Evolutionary conservation across 2,329 filamentous ascomycete genomes (phyloP).

Genomic region (Sordariomycetes sp.): DNA sequence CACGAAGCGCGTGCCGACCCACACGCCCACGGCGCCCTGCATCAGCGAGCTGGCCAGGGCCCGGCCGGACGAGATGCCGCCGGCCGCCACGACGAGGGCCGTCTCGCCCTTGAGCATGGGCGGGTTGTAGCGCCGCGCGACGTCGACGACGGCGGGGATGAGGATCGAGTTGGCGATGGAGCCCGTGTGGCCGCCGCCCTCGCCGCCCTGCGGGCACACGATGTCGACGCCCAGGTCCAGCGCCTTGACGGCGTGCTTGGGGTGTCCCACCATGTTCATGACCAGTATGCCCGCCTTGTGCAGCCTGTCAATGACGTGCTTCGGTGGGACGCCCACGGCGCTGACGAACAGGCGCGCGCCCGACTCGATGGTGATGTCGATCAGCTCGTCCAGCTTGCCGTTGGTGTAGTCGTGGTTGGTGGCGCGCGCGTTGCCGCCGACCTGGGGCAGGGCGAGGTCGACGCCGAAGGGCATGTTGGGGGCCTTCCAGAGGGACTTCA

Average conservation of each 20-base stretch:
- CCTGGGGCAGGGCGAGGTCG: conserved; percentile 82
- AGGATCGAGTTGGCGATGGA: conserved; percentile 79
- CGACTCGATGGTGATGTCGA: conserved; percentile 75
- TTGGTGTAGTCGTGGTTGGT: conserved; percentile 96
- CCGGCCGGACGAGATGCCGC: conserved; percentile 75
- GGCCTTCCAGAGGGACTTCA: conserved; percentile 61
- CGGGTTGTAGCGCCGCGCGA: conserved; percentile 62
- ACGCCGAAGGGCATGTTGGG: conserved; percentile 76
- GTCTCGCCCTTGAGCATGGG: conserved; percentile 56
- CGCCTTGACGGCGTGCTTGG: conserved; percentile 83
- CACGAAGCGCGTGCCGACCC: conserved; percentile 91
- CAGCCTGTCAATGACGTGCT: conserved; percentile 59
- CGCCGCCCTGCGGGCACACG: conserved; percentile 83
- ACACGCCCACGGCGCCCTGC: conserved; percentile 80
- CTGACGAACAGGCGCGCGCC: conserved; percentile 79
- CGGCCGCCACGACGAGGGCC: conserved; percentile 79
- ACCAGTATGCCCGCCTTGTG: conserved; percentile 73
- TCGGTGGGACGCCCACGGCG: conserved; percentile 79
- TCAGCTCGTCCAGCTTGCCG: conserved; percentile 77
- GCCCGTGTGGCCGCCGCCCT: conserved; percentile 89
- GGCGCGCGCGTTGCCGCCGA: conserved; percentile 72
- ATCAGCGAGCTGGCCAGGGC: conserved; percentile 73
- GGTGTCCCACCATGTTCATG: conserved; percentile 97
- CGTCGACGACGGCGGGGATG: conserved; percentile 78
- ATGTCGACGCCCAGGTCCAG: conserved; percentile 81